Percentiles rank a stretch among this genome's conserved stretches.
These are phyloP conservation scores for Pisolithus albus DNA, from an alignment of 768 basidiomycete genomes.

Conservation along the genomic window DNA sequence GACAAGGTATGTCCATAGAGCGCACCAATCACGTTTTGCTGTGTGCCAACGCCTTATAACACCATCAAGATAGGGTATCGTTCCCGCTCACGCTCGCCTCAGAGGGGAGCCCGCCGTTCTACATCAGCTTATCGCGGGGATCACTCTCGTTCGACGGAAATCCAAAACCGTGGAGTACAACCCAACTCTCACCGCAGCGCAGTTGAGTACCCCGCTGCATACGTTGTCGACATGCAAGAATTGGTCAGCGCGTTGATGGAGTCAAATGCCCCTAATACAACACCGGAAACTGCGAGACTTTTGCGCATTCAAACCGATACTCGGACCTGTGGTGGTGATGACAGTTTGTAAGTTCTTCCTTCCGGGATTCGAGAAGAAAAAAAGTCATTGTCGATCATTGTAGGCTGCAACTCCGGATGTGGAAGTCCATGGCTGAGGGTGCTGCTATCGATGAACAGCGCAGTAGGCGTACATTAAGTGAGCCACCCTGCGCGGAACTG, in stretches of 20 bases:
- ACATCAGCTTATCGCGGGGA: not conserved
- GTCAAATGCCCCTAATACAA: slow-evolving; percentile 14
- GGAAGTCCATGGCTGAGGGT: slow-evolving; percentile 42
- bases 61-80: not conserved
- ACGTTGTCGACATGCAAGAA: slow-evolving; percentile 36
- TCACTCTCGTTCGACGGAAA: slow-evolving; percentile 3
- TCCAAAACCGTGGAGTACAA: not conserved
- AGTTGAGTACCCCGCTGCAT: slow-evolving; percentile 18
- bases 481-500: slow-evolving; percentile 8
- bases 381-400: not conserved
- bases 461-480: slow-evolving; percentile 9
- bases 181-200: not conserved
- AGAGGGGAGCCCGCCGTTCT: not conserved
- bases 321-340: slow-evolving; percentile 45
- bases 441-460: slow-evolving; percentile 42
- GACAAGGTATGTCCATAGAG: slow-evolving; percentile 4
- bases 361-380: not conserved
- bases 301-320: slow-evolving; percentile 28
- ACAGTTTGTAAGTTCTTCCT: slow-evolving; percentile 36
- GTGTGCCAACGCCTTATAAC: slow-evolving; percentile 3
- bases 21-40: not conserved
- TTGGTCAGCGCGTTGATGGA: slow-evolving; percentile 37
- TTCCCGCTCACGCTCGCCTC: slow-evolving; percentile 9
- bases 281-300: slow-evolving; percentile 28
- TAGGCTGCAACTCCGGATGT: slow-evolving; percentile 39